phyloP scores from a whole-genome alignment of 1,139 yeast species.

The Hemisphaericaspora subhashii region DNA sequence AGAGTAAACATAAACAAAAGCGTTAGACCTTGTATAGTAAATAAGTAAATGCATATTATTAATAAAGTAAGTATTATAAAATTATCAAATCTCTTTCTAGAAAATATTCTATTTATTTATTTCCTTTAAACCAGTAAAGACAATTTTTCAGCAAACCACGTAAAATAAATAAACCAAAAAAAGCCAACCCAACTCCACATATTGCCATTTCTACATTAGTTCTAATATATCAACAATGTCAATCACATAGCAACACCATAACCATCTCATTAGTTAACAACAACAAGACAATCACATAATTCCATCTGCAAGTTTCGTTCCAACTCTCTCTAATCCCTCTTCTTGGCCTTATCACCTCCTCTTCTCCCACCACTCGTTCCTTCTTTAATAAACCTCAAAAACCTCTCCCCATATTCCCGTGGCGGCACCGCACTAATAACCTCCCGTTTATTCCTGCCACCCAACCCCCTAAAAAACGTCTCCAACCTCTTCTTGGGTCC shows the following conservation, averaged over 20 bases:
- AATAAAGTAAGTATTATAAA: too few relatives aligned
- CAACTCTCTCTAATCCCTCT: constrained; percentile 4
- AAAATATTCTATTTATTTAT: too few relatives aligned
- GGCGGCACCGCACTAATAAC: constrained; percentile 91
- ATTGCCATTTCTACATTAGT: constrained; percentile 1
- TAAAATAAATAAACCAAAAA: background rate
- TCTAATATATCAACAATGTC: background rate
- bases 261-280: too few relatives aligned
- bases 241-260: background rate
- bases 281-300: too few relatives aligned
- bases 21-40: too few relatives aligned
- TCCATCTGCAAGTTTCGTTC: too few relatives aligned
- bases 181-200: background rate
- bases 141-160: too few relatives aligned
- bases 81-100: too few relatives aligned
- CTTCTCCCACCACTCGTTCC: constrained; percentile 27
- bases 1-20: constrained; percentile 1
- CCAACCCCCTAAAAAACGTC: constrained; percentile 79
- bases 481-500: constrained; percentile 75
- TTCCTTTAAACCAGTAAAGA: constrained; percentile 1
- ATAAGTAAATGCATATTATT: too few relatives aligned
- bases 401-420: constrained; percentile 83
- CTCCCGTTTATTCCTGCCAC: constrained; percentile 57
- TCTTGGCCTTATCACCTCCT: too few relatives aligned
- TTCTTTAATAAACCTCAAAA: constrained; percentile 63